Evolutionary conservation across 2,329 filamentous ascomycete species (phyloP), one percentile per base, ranked within the genome.

Genomic region (Septoria linicola): DNA sequence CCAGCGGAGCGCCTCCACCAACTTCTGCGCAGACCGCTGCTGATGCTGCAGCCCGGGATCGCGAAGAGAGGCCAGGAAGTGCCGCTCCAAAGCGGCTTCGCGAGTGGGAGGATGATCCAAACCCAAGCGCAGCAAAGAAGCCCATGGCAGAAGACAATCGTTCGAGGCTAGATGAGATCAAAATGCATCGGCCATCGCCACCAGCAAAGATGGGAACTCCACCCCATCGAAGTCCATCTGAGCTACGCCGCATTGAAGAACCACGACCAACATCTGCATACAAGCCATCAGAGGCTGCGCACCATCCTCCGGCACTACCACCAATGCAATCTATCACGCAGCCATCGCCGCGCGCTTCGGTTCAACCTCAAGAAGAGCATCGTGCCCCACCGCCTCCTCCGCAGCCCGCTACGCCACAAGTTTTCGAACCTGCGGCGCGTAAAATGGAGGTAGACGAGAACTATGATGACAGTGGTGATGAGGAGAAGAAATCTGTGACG

Each of bases 381-480:
- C 67, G 69, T 7, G 68, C 55, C 31, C 49, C 55, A 17, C 54
- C 58, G 10, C 59, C 60, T 8, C 54, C 58, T 25, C 54, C 61
- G 10, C 62, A 58, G 3, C 58, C 63, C 23, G 58, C 64, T 49
- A 74, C 70, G 51, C 66, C 72, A 34, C 64, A 59, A n/a, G 70
- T 77, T 14, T 84, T 84, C 51, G 92, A 97, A 72, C 88, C 90
- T 46, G 90, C 93, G 27, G 89, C 90, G 16, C 81, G 93, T 17
- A 95, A 95, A 71, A 95, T 99, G 83, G 92, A 97, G 5, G 88
- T 97, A 16, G 91, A 99, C 61, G 93, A 99, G 69, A 88, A 97
- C 68, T 97, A 99, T 64, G 92, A 97, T 68, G 92, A 97, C 64
- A 92, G 91, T 51, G 89, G 83, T 3, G 91, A 95, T 59, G 92